Evolutionary conservation across 164 flowering plant genomes (phyloP).

Genomic region (Platanus orientalis): DNA sequence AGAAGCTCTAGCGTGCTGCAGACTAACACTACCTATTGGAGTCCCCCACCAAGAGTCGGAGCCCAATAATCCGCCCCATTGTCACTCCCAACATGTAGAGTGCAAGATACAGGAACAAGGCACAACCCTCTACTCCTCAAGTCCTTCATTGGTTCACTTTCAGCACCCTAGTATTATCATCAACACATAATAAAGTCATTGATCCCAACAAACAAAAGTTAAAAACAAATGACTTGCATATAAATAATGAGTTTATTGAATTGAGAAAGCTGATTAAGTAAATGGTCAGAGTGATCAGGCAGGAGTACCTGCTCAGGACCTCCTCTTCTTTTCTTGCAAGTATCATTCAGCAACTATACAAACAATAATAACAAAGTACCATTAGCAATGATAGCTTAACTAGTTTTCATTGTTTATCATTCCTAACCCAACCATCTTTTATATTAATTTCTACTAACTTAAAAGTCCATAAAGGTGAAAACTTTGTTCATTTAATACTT

Average conservation of each 20-base stretch:
- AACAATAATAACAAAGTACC: constrained; percentile 8
- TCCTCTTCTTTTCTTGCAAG: constrained; percentile 57
- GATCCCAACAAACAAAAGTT: too few relatives aligned
- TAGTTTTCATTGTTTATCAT: constrained; percentile 11
- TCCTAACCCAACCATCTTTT: constrained; percentile 6
- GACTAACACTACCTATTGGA: constrained; percentile 29
- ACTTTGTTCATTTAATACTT: constrained; percentile 21
- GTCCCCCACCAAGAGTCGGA: constrained; percentile 53
- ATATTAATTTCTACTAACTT: not conserved
- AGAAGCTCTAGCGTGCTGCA: constrained; percentile 17
- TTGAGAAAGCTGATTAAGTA: too few relatives aligned
- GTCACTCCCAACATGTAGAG: constrained; percentile 68
- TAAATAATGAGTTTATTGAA: too few relatives aligned
- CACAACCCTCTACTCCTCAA: constrained; percentile 83
- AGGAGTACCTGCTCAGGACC: constrained; percentile 42
- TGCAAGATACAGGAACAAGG: constrained; percentile 73
- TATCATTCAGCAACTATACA: constrained; percentile 58
- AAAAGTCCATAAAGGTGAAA: constrained; percentile 29
- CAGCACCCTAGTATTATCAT: constrained; percentile 24
- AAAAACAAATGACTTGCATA: too few relatives aligned
- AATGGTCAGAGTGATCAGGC: too few relatives aligned
- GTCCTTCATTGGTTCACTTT: constrained; percentile 48
- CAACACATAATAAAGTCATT: not conserved
- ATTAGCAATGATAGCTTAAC: constrained; percentile 7
- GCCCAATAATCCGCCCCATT: constrained; percentile 91